Base-by-base conservation (phyloP, 2,329 filamentous ascomycete genomes). In the Cryoendolithus antarcticus region DNA sequence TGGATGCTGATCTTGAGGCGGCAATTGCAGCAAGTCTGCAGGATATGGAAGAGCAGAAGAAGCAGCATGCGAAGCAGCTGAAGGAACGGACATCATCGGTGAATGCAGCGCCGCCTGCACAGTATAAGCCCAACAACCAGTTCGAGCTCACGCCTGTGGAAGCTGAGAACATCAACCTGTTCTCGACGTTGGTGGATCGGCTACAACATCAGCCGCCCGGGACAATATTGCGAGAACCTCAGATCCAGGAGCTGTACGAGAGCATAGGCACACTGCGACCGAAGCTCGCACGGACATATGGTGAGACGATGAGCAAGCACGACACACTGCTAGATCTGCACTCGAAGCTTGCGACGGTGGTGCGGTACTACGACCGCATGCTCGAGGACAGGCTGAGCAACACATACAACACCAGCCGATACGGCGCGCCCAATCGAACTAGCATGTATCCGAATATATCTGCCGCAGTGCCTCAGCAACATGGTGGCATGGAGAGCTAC, bases 291-390 rank as follows among this genome's bases (percentile, higher is more conserved):
- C 76, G 91, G 41, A 95, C 89, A 0, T 95, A 96, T 57, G 91
- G 91, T 40, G 91, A 98, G 65, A 95, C 91, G 0, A 96, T 98
- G 91, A 96, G 91, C 74, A 98, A 98, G 62, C 91, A 96, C 61
- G 88, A 98, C 59, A 91, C 89, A 0, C 71, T 98, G 7, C 74
- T 96, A 15, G 91, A 98, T 59, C 69, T 98, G 1, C 91, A 98
- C 58, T 83, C 86, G 11, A 98, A 98, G 59, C 69, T 98, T 15
- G 91, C 89, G 0, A 95, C 89, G 0, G 91, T 96, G 21, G 91
- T 98, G 4, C 77, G 91, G 28, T 96, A 96, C 58, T 98, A 98
- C 57, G 91, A 98, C 60, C 79, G 86, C 31, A 96, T 98, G 91
- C 72, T 98, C 10, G 91, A 98, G 62, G 91, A 98, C 47, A 78